Conservation (phyloP, 371 early-diverging fungal species). For the Coemansia sp. region DNA sequence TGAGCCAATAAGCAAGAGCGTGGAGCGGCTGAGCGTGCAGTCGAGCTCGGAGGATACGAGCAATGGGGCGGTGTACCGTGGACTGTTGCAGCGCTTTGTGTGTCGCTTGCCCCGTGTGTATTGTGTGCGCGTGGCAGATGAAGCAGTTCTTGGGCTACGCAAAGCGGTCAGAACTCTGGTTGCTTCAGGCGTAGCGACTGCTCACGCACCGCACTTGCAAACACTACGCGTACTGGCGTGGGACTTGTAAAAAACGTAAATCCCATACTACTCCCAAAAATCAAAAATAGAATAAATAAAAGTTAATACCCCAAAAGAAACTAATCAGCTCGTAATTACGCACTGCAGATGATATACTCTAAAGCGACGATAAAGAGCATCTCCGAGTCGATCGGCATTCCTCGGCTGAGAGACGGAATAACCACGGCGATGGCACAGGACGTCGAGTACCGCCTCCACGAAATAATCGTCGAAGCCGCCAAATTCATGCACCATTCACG, state of each 20-base stretch:
- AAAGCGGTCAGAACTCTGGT: constrained; percentile 7
- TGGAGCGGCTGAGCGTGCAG: too few species aligned
- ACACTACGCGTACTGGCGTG: not conserved
- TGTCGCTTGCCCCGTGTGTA: constrained; percentile 1
- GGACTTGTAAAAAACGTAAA: not conserved
- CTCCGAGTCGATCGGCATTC: constrained; percentile 90
- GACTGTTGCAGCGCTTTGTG: not conserved
- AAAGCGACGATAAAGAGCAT: constrained; percentile 62
- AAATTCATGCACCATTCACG: constrained; percentile 99
- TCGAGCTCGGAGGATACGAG: too few species aligned
- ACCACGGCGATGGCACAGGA: constrained; percentile 90
- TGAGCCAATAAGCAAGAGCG: too few species aligned
- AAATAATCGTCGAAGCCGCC: constrained; percentile 94
- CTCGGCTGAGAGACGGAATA: constrained; percentile 69
- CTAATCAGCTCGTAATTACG: too few species aligned
- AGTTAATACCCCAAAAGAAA: too few species aligned
- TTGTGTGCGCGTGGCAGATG: not conserved
- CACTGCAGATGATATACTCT: constrained; percentile 36
- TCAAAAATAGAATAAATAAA: too few species aligned
- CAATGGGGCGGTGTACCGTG: not conserved
- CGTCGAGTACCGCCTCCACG: constrained; percentile 87
- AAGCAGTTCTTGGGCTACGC: not conserved
- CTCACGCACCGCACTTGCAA: not conserved
- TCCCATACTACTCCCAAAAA: too few species aligned
- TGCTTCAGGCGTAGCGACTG: not conserved